Evolutionary conservation across 768 basidiomycete species (phyloP).

Genomic region (Suillus alpinus): DNA sequence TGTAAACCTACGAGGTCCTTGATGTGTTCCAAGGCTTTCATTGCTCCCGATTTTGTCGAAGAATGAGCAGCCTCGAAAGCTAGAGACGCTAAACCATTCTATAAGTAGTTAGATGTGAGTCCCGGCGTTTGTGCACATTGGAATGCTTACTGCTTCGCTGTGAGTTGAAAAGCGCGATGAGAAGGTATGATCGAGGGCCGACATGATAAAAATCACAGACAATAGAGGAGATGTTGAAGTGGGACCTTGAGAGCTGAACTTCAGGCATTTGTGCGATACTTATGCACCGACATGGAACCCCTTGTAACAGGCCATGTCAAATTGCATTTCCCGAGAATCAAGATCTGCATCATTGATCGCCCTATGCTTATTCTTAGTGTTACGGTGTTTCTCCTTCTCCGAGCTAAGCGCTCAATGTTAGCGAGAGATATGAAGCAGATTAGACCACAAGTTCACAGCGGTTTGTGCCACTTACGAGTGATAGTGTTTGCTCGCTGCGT

Average conservation of each 20-base stretch:
- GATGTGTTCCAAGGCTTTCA: conserved; percentile 24
- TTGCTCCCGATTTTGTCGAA: conserved; percentile 15
- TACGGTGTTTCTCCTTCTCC: no score
- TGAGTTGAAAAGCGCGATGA: conserved; percentile 29
- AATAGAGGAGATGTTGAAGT: neutral
- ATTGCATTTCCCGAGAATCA: no score
- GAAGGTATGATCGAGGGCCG: conserved; percentile 23
- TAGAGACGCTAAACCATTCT: conserved; percentile 15
- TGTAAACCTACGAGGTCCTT: conserved; percentile 25
- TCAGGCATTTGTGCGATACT: neutral
- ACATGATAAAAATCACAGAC: conserved; percentile 16
- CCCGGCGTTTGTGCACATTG: neutral
- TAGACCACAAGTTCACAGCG: no score
- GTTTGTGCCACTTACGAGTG: no score
- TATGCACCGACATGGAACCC: neutral
- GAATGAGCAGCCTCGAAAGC: conserved; percentile 5
- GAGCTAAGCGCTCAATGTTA: no score
- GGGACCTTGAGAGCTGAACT: neutral
- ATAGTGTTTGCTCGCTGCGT: no score
- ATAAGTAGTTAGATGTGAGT: neutral
- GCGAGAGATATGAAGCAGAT: no score
- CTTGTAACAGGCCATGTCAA: no score
- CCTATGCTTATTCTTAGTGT: no score
- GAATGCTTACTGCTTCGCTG: conserved; percentile 19
- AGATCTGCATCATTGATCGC: no score